Base-by-base conservation (phyloP, 805 yeast species). In the Pichia kluyveri region DNA sequence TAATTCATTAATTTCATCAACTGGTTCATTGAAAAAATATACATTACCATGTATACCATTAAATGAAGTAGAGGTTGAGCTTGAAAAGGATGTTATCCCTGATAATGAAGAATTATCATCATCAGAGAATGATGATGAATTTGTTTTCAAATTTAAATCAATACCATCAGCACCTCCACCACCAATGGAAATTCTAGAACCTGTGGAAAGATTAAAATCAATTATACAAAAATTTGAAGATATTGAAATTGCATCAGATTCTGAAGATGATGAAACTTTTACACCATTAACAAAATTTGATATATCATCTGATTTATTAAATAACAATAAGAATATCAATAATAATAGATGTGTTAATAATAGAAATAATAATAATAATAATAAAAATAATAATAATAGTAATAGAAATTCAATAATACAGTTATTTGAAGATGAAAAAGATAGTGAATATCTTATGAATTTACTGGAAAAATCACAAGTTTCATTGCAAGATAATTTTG, bases 231-330 rank as follows among this genome's bases (percentile, higher is more conserved):
- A 27, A 15, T 17, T 18, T 38, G 41, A 36, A 39, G 45, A 51
- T 9, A 30, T 43, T 12, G 36, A 43, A 30, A 46, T 44, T 41
- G 51, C 44, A 10, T 31, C 53, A 14, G 48, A 51, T 26, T 27
- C 46, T 15, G 49, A 45, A 10, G 44, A 46, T n/a, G 53, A 50
- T 5, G 47, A 43, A 6, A 54, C 54, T 8, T 52, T 14, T 5
- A 12, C 37, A 34, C 4, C 37, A 14, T 14, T 34, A 34, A 9
- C 37, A 10, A 34, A 34, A 34, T 34, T 34, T 15, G 4, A 23
- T 4, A 23, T 23, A 5, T 23, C 26, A 23, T 4, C 26, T 23
- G 26, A 23, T 23, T 23, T 23, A 23, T 23, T 23, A 23, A 23
- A 23, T 30, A 6, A 11, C 8, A 30, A 8, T 30, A 12, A 30